Evolutionary conservation across 164 flowering plant species (phyloP).

Genomic region (Hamamelis virginiana): DNA sequence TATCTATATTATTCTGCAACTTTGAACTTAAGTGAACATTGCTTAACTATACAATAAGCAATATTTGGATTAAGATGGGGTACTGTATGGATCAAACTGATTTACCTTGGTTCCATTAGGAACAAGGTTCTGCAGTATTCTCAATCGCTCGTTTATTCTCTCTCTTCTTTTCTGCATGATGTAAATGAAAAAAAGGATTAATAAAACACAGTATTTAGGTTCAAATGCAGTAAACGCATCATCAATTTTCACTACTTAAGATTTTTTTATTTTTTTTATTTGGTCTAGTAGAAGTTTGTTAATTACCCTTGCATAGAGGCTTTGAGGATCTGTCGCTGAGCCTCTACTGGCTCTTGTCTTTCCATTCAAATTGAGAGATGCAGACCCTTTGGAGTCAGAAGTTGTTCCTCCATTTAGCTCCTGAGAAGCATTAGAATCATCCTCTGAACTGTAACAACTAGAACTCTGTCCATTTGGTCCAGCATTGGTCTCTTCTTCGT

Average conservation of each 20-base stretch:
- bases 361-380: constrained; percentile 35
- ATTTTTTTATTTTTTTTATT: too few relatives aligned
- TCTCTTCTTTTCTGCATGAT: constrained; percentile 84
- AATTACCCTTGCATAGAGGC: constrained; percentile 94
- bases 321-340: constrained; percentile 90
- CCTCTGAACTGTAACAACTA: constrained; percentile 38
- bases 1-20: background rate
- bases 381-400: constrained; percentile 25
- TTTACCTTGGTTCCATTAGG: constrained; percentile 96
- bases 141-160: constrained; percentile 79
- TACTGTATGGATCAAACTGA: background rate
- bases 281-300: background rate
- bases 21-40: too few relatives aligned
- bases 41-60: background rate
- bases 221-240: background rate
- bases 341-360: constrained; percentile 75
- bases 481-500: constrained; percentile 23
- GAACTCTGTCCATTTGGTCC: constrained; percentile 30
- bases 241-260: background rate
- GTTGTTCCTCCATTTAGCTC: constrained; percentile 34
- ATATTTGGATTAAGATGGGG: background rate
- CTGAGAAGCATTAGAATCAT: constrained; percentile 44
- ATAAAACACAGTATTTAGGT: background rate
- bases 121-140: constrained; percentile 74
- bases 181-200: constrained; percentile 1